Base-by-base conservation (phyloP, 352 stramenopile species). In the Phytophthora brassicae region DNA sequence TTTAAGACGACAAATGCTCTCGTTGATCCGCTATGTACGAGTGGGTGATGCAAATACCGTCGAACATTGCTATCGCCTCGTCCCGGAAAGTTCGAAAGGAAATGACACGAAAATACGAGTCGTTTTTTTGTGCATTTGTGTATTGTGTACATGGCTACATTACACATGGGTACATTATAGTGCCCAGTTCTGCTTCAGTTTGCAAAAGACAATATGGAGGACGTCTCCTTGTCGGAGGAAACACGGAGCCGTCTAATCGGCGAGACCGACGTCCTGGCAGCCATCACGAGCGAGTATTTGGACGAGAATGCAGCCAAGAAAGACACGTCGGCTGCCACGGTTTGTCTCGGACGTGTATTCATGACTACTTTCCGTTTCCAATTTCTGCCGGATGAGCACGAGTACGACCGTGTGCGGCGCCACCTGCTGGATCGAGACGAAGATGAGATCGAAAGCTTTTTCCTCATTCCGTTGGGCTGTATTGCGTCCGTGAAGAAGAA, bases 341-440 rank as follows among this genome's bases (percentile, higher is more conserved):
- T 92, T 12, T 89, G 80, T 64, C 68, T 88, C 13, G 86, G 86
- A 13, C 70, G 61, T 28, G 81, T 94, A 51, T 74, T 89, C 68
- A 94, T 92, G 84, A 94, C 86, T 23, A 92, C 83, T 17, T 94
- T 84, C 68, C 83, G 86, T 49, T 91, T 94, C 61, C 81, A 92
- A 75, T 94, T 94, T 60, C 50, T 82, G 41, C 80, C 79, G 11
- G 80, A 90, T 53, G 70, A 72, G 53, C 75, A 77, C 53, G 81
- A 87, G 54, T 76, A 75, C 58, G 80, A 81, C 41, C 74, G 74
- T 51, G 71, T 80, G 44, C 70, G 59, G 9, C 54, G 64, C 9
- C 81, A 92, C 36, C 60, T 91, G 38, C 73, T 88, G 22, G 53
- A 82, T 9, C 78, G 84, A n/a, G 41, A 53, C 12, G 68, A 80